Base-by-base conservation (phyloP, 176 grass and related monocot species). In the Ampelocalamus luodianensis region DNA sequence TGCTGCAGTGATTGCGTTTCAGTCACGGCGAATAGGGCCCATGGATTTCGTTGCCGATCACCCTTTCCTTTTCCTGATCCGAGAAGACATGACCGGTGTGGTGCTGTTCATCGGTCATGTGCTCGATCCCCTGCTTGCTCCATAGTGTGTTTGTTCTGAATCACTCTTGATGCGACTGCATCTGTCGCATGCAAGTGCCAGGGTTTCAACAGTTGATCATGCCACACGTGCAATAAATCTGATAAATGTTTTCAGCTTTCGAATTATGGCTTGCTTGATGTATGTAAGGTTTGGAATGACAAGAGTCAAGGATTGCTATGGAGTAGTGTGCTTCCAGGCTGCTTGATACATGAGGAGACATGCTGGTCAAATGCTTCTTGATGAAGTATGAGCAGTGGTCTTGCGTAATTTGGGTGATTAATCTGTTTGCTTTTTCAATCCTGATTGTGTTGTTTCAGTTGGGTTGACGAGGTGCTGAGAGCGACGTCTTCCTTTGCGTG, bases 11-110 rank as follows among this genome's bases (percentile, higher is more conserved):
- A 6, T 93, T 9, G 5, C 11, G 1, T 55, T 63, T 20, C 67
- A 77, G 81, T 87, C 85, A 44, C 1, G 46, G 18, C 44, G 23
- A 38, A 32, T 54, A 22, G 13, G 71, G 24, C 55, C 65, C 8
- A 14, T 73, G 18, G 88, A 93, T 75, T 93, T 93, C 10, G 32
- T 93, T 1, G 91, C 88, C 0, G 91, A 93, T 82, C 91, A 90
- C 50, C 88, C 91, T 15, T 93, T 90, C 72, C 46, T 90, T 12
- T 93, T 90, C 44, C 37, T 93, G 51, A 93, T 93, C 40, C 72
- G 77, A 68, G 88, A 93, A 82, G 91, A 90, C 80, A 32, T 87
- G 56, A 93, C 91, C 1, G 91, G 88, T 0, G 80, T 90, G 20
- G 85, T 90, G 56, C 71, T 90, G 12, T 90, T 93, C n/a, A 20